phyloP scores from a whole-genome alignment of 306 rosid genomes.

The Mucuna pruriens region DNA sequence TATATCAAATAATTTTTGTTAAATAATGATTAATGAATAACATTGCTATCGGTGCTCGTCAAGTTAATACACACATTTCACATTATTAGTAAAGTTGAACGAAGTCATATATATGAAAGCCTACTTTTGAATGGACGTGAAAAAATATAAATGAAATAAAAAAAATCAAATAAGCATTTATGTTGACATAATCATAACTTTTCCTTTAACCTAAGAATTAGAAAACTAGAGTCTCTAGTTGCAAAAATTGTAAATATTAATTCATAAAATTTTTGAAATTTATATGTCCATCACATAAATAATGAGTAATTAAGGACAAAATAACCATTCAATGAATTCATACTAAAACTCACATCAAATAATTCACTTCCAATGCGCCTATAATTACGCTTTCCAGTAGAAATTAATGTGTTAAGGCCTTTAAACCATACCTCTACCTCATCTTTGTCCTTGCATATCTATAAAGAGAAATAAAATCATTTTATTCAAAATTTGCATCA shows the following conservation, averaged over 20 bases:
- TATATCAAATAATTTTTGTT: neutral
- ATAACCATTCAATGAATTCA: slow-evolving; percentile 16
- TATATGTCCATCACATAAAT: neutral
- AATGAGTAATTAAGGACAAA: neutral
- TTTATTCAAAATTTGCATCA: slow-evolving; percentile 17
- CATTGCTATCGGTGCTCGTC: neutral
- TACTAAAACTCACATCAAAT: slow-evolving; percentile 59
- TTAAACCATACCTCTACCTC: slow-evolving; percentile 82
- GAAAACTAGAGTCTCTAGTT: neutral
- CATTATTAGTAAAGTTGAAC: neutral
- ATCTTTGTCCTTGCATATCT: slow-evolving; percentile 92
- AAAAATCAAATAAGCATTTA: slow-evolving; percentile 1
- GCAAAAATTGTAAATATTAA: neutral
- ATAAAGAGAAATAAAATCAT: slow-evolving; percentile 26
- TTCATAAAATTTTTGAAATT: neutral
- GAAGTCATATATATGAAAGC: neutral
- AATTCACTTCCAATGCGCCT: slow-evolving; percentile 55
- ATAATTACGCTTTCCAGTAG: slow-evolving; percentile 45
- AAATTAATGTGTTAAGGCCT: slow-evolving; percentile 74
- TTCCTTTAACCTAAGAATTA: neutral
- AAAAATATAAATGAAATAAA: neutral
- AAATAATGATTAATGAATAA: neutral
- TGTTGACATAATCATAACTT: neutral
- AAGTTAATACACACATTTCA: neutral
- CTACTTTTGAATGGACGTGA: slow-evolving; percentile 4